These are phyloP conservation scores for Tothia fuscella DNA, from an alignment of 2,329 filamentous ascomycete species.

Conservation along the genomic window DNA sequence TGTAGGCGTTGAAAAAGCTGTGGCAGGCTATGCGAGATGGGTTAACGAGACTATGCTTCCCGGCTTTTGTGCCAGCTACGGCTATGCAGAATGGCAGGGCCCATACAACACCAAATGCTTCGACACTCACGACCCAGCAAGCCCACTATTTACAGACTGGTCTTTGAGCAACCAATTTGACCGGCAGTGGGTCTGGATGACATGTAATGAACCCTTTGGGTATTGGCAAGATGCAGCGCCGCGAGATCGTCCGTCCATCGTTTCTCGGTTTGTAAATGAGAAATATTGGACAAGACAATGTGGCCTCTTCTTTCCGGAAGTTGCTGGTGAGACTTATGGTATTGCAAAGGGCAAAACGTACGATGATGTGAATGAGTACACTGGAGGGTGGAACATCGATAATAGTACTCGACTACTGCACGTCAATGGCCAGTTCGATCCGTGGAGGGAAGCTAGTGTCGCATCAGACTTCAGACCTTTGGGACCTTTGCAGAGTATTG, in stretches of 20 bases:
- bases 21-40: slow-evolving; percentile 37
- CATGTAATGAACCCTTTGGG: slow-evolving; percentile 51
- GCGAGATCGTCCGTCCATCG: slow-evolving; percentile 30
- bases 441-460: slow-evolving; percentile 45
- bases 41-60: slow-evolving; percentile 9
- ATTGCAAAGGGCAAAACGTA: slow-evolving; percentile 36
- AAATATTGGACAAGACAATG: slow-evolving; percentile 47
- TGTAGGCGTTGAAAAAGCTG: slow-evolving; percentile 42
- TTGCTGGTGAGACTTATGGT: slow-evolving; percentile 38
- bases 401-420: slow-evolving; percentile 44
- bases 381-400: slow-evolving; percentile 43
- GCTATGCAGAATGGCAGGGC: slow-evolving; percentile 29
- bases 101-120: slow-evolving; percentile 37
- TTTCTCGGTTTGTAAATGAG: slow-evolving; percentile 38
- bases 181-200: slow-evolving; percentile 48
- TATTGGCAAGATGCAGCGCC: slow-evolving; percentile 47
- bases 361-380: slow-evolving; percentile 39
- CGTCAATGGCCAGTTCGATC: slow-evolving; percentile 48
- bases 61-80: slow-evolving; percentile 35
- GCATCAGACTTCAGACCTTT: slow-evolving; percentile 41
- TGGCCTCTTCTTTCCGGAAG: slow-evolving; percentile 41
- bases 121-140: slow-evolving; percentile 40
- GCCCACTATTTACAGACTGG: slow-evolving; percentile 39
- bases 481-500: slow-evolving; percentile 39
- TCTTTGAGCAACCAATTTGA: slow-evolving; percentile 34